Evolutionary conservation across 140 eudicot genomes (phyloP).

Genomic region (Oenanthe javanica): DNA sequence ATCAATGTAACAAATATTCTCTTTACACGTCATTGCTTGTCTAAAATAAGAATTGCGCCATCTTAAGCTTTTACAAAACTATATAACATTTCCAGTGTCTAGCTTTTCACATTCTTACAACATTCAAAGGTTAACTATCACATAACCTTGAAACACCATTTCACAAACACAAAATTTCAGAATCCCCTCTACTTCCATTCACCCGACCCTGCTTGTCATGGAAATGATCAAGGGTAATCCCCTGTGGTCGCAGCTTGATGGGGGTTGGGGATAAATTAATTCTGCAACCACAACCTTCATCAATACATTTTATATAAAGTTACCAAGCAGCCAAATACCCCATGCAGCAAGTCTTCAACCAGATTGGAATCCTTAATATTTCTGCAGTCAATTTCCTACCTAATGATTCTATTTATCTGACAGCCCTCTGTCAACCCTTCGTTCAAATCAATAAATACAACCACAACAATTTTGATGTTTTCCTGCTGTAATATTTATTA

Average conservation of each 20-base stretch:
- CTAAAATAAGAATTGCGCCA: not conserved
- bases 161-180: not conserved
- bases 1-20: too few relatives aligned
- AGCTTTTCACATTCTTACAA: conserved; percentile 4
- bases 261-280: not conserved
- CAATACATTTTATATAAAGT: not conserved
- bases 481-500: conserved; percentile 13
- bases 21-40: not conserved
- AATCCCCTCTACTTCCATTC: not conserved
- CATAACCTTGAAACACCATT: not conserved
- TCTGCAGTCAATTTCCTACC: not conserved
- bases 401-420: not conserved
- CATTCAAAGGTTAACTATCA: not conserved
- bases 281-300: not conserved
- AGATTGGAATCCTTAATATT: not conserved
- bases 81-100: not conserved
- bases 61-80: not conserved
- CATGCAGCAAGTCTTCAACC: not conserved
- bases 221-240: not conserved
- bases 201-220: not conserved
- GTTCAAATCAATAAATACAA: not conserved
- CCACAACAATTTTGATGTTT: not conserved
- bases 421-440: not conserved
- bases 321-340: conserved; percentile 2
- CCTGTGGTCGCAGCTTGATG: not conserved